phyloP scores from a whole-genome alignment of 2,329 filamentous ascomycete genomes.

The Leptosphaerulina australis region DNA sequence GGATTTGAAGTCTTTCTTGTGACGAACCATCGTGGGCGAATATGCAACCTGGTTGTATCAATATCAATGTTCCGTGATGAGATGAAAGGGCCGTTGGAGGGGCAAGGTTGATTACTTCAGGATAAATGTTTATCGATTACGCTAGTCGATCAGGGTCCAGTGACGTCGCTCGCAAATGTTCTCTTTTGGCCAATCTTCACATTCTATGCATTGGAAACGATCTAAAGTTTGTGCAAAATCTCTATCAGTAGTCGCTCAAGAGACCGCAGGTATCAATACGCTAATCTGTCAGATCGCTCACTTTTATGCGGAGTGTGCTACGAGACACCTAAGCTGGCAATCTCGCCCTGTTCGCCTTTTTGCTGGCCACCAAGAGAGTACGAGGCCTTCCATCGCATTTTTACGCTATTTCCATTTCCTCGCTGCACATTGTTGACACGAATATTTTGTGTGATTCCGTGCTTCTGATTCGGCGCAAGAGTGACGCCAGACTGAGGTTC shows the following conservation, averaged over 20 bases:
- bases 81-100: constrained; percentile 24
- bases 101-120: constrained; percentile 27
- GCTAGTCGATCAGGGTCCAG: constrained; percentile 14
- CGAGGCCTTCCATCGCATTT: constrained; percentile 85
- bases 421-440: constrained; percentile 75
- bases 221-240: background rate
- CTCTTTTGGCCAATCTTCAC: background rate
- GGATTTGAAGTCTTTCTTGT: constrained; percentile 85
- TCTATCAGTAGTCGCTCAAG: background rate
- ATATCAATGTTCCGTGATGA: constrained; percentile 2
- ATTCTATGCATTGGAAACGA: background rate
- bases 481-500: constrained; percentile 83
- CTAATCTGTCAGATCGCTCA: background rate
- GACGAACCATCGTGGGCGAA: constrained; percentile 74
- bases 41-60: background rate
- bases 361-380: constrained; percentile 72
- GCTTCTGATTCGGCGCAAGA: constrained; percentile 72
- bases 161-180: constrained; percentile 15
- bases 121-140: constrained; percentile 33
- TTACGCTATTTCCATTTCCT: constrained; percentile 77
- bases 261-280: constrained; percentile 9
- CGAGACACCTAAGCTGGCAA: constrained; percentile 77
- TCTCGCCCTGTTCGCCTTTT: constrained; percentile 83
- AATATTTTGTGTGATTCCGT: constrained; percentile 82
- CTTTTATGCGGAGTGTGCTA: constrained; percentile 47